Percentiles rank a stretch among this genome's conserved stretches.
Evolutionary conservation across 2,329 filamentous ascomycete species (phyloP).

Genomic region (Hirsutella rhossiliensis): DNA sequence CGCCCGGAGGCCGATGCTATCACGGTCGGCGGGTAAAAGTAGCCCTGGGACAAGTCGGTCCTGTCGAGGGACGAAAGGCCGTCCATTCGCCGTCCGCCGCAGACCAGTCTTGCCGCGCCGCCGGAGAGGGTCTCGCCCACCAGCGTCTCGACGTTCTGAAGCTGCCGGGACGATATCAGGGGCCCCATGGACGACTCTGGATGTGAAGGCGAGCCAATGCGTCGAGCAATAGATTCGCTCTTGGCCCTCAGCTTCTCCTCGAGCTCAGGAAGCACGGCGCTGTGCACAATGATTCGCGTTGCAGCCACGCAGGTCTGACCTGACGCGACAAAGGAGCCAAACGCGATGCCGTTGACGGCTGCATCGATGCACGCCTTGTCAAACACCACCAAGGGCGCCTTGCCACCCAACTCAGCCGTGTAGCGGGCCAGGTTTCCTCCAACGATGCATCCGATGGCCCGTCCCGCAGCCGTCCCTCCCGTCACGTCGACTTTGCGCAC

Average conservation of each 20-base stretch:
- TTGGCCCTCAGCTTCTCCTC: slow-evolving; percentile 51
- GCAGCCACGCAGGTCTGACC: slow-evolving; percentile 54
- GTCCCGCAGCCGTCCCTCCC: slow-evolving; percentile 59
- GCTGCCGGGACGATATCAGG: slow-evolving; percentile 48
- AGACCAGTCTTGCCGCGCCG: slow-evolving; percentile 21
- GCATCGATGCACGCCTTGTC: slow-evolving; percentile 51
- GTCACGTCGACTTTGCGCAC: slow-evolving; percentile 62
- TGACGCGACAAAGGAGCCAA: slow-evolving; percentile 42
- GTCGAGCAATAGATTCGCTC: slow-evolving; percentile 38
- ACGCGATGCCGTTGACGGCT: slow-evolving; percentile 57
- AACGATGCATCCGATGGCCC: slow-evolving; percentile 54
- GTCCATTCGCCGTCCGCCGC: slow-evolving; percentile 35
- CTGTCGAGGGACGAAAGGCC: slow-evolving; percentile 36
- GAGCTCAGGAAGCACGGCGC: slow-evolving; percentile 52
- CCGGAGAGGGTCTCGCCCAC: slow-evolving; percentile 49
- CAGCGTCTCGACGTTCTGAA: slow-evolving; percentile 56
- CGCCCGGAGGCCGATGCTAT: slow-evolving; percentile 40
- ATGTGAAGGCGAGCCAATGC: slow-evolving; percentile 46
- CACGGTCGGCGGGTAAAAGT: slow-evolving; percentile 75
- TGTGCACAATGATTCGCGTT: slow-evolving; percentile 64
- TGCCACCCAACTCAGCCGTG: slow-evolving; percentile 61
- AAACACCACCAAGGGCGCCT: slow-evolving; percentile 58
- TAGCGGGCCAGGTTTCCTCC: slow-evolving; percentile 56
- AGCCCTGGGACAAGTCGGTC: slow-evolving; percentile 41
- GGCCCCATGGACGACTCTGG: slow-evolving; percentile 50